A percentile compares a stretch with the other conserved stretches of the same genome.
phyloP scores from a whole-genome alignment of 1,139 yeast species.

The Pneumocystis oryctolagi region DNA sequence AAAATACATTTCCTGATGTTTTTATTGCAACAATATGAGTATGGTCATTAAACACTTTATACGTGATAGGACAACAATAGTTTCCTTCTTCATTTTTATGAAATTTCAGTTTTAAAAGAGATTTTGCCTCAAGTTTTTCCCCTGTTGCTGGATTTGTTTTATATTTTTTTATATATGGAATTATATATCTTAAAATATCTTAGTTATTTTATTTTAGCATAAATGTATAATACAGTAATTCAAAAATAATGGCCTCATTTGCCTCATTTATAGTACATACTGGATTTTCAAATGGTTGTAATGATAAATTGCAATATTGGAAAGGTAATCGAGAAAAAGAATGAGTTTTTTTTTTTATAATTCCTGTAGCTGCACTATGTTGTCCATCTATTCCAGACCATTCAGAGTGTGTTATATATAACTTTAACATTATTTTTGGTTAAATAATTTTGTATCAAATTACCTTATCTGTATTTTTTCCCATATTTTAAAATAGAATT shows the following conservation, averaged over 20 bases:
- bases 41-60: slow-evolving; percentile 22
- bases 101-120: slow-evolving; percentile 22
- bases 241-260: slow-evolving; percentile 20
- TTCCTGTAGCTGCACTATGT: slow-evolving; percentile 21
- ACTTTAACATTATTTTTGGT: background rate
- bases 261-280: slow-evolving; percentile 23
- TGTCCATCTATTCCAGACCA: slow-evolving; percentile 22
- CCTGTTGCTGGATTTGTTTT: slow-evolving; percentile 25
- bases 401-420: slow-evolving; percentile 14
- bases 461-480: background rate
- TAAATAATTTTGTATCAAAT: background rate
- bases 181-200: slow-evolving; percentile 17
- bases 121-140: slow-evolving; percentile 17
- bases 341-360: slow-evolving; percentile 12
- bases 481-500: background rate
- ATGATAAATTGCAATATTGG: slow-evolving; percentile 25
- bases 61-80: slow-evolving; percentile 25
- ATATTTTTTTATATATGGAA: slow-evolving; percentile 23
- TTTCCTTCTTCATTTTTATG: slow-evolving; percentile 21
- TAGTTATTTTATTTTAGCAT: background rate
- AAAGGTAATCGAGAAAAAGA: slow-evolving; percentile 21
- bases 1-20: slow-evolving; percentile 25
- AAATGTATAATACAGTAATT: slow-evolving; percentile 16
- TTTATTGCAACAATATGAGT: slow-evolving; percentile 23
- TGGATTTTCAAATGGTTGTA: slow-evolving; percentile 24